These are phyloP conservation scores for Rhododendron ovatum DNA, from an alignment of 148 eudicot species.

Conservation along the genomic window DNA sequence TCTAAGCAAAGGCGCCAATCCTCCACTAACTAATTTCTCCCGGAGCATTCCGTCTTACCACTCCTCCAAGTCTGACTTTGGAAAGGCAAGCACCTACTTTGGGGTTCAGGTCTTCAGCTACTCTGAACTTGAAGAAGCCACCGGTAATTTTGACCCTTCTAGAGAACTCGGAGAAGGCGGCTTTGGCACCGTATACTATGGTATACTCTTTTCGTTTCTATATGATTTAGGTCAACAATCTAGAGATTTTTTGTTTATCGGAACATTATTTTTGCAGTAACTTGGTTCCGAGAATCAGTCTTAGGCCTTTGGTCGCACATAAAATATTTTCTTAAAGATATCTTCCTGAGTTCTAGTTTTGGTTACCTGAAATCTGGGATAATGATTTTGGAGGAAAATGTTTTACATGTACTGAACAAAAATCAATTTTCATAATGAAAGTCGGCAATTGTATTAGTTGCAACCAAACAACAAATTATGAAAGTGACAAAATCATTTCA, in stretches of 20 bases:
- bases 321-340: neutral
- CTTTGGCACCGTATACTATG: constrained; percentile 83
- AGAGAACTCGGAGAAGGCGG: constrained; percentile 92
- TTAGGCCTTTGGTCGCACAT: neutral
- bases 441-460: neutral
- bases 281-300: neutral
- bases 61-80: constrained; percentile 45
- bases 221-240: neutral
- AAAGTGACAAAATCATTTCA: neutral
- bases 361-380: neutral
- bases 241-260: neutral
- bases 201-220: constrained; percentile 25
- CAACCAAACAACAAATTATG: neutral
- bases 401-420: neutral
- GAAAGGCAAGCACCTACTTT: constrained; percentile 47
- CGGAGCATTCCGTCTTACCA: constrained; percentile 55
- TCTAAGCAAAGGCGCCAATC: constrained; percentile 30
- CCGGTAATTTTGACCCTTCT: constrained; percentile 49
- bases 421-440: neutral
- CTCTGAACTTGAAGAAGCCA: constrained; percentile 73
- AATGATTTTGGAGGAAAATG: neutral
- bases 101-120: constrained; percentile 66
- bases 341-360: neutral
- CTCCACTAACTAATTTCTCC: constrained; percentile 40
- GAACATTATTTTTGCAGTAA: neutral